These are phyloP conservation scores for Penicillium verrucosum DNA, from an alignment of 2,329 filamentous ascomycete genomes.

Conservation along the genomic window DNA sequence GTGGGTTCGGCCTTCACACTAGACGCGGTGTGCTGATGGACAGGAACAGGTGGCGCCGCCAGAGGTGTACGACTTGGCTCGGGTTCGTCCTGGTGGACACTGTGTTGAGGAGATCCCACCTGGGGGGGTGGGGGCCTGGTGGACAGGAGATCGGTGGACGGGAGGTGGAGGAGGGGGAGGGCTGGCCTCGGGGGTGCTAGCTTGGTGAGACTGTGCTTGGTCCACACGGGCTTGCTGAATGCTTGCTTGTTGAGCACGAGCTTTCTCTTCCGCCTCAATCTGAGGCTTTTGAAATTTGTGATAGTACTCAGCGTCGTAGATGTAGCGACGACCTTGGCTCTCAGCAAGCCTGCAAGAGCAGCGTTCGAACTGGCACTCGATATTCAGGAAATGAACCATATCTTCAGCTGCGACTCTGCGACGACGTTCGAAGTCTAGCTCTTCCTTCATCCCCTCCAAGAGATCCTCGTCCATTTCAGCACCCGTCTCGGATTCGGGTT, in stretches of 20 bases:
- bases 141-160: conserved; percentile 1
- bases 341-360: conserved; percentile 50
- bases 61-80: conserved; percentile 20
- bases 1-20: conserved; percentile 18
- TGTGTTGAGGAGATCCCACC: not conserved
- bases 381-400: conserved; percentile 51
- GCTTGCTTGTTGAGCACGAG: conserved; percentile 6
- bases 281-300: conserved; percentile 22
- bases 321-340: conserved; percentile 37
- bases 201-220: not conserved
- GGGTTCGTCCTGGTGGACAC: conserved; percentile 1
- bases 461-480: conserved; percentile 40
- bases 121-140: not conserved
- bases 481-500: conserved; percentile 25
- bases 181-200: conserved; percentile 1
- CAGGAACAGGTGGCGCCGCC: conserved; percentile 15
- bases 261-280: conserved; percentile 14
- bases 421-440: conserved; percentile 51
- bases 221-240: not conserved
- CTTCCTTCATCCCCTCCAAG: conserved; percentile 46
- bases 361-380: conserved; percentile 49
- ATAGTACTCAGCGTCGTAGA: conserved; percentile 39
- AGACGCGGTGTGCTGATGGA: conserved; percentile 2
- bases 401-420: conserved; percentile 54
- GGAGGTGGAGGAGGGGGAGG: conserved; percentile 2